Percentiles rank a stretch among this genome's conserved stretches.
phyloP scores from a whole-genome alignment of 768 basidiomycete genomes.

The Trametopsis cervina region DNA sequence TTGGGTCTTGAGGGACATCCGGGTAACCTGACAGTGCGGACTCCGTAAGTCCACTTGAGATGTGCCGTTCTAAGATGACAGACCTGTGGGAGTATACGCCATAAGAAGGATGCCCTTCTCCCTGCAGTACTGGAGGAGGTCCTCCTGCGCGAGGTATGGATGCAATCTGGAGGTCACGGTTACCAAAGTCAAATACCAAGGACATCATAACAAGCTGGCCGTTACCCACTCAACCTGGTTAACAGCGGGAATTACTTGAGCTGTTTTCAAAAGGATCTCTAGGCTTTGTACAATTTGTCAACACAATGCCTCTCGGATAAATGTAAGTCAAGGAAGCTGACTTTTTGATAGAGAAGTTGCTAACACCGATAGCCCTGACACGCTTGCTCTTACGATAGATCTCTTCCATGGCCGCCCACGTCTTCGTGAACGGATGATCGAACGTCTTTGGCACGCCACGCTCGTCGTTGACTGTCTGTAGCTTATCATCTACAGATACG shows the following conservation, averaged over 20 bases:
- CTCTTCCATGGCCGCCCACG: conserved; percentile 47
- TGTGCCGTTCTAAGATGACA: not conserved
- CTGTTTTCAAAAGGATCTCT: conserved; percentile 22
- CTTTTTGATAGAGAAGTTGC: conserved; percentile 56
- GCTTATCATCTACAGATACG: conserved; percentile 5
- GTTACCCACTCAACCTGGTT: conserved; percentile 28
- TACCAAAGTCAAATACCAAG: no score
- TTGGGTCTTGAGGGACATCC: conserved; percentile 38
- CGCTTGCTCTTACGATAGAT: no score
- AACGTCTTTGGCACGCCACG: conserved; percentile 30
- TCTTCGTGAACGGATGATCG: conserved; percentile 30
- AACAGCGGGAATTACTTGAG: conserved; percentile 28
- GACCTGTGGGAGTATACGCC: conserved; percentile 43
- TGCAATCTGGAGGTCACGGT: conserved; percentile 34
- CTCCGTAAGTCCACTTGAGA: not conserved
- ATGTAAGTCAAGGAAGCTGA: conserved; percentile 20
- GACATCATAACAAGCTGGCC: no score
- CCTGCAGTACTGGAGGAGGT: conserved; percentile 36
- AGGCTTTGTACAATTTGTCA: conserved; percentile 12
- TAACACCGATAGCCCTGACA: conserved; percentile 48
- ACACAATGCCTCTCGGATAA: not conserved
- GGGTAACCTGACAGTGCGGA: conserved; percentile 28
- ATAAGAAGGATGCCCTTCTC: conserved; percentile 39
- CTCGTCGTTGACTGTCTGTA: conserved; percentile 24
- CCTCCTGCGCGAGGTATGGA: conserved; percentile 41